Evolutionary conservation across 108 stramenopile species (phyloP).

Genomic region (Pseudonitzschia multiseries): DNA sequence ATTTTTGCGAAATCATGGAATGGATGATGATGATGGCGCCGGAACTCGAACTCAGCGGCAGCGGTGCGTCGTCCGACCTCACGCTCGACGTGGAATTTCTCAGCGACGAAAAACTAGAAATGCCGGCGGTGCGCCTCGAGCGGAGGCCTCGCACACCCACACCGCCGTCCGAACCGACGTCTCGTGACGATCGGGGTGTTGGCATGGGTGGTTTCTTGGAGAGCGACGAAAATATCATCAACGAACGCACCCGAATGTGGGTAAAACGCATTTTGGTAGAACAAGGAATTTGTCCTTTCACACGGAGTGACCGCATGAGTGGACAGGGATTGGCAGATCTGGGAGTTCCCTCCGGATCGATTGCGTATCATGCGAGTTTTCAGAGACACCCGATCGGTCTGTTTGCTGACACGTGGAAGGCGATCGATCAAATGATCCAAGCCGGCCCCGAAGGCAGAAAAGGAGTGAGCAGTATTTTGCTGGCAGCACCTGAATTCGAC

Average conservation of each 20-base stretch:
- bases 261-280: constrained; percentile 72
- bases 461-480: constrained; percentile 67
- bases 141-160: neutral
- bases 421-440: constrained; percentile 66
- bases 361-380: constrained; percentile 61
- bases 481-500: constrained; percentile 78
- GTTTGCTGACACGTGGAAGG: constrained; percentile 71
- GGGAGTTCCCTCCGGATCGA: constrained; percentile 64
- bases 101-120: neutral
- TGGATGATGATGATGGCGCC: too few species aligned
- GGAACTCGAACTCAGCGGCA: neutral
- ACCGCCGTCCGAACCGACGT: neutral
- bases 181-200: too few species aligned
- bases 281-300: constrained; percentile 76
- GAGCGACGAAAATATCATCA: constrained; percentile 27
- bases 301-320: constrained; percentile 56
- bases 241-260: constrained; percentile 69
- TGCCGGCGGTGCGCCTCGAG: constrained; percentile 8
- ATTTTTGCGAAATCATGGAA: constrained; percentile 46
- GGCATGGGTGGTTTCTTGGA: too few species aligned
- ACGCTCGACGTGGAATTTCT: constrained; percentile 12
- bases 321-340: constrained; percentile 73
- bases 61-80: neutral
- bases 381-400: constrained; percentile 44
- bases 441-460: constrained; percentile 59